Evolutionary conservation across 2,329 filamentous ascomycete species (phyloP).

Genomic region (Geoglossum cookeanum): DNA sequence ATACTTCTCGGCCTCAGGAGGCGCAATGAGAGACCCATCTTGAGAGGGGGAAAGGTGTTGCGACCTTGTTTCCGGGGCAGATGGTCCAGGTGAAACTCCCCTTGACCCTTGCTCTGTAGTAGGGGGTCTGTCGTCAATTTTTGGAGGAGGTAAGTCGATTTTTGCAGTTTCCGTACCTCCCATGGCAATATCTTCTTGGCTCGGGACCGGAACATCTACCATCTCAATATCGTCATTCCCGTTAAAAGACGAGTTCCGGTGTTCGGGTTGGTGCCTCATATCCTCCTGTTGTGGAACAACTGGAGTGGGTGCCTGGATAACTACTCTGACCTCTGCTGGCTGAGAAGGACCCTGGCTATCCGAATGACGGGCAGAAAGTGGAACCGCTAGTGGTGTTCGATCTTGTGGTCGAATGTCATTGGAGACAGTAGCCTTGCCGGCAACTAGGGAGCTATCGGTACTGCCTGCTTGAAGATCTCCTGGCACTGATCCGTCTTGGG

Average conservation of each 20-base stretch:
- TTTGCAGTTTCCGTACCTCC: constrained; percentile 14
- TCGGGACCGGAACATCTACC: constrained; percentile 31
- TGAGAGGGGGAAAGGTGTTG: constrained; percentile 8
- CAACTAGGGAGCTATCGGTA: background rate
- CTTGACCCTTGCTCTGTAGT: background rate
- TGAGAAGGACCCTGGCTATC: background rate
- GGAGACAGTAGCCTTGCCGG: background rate
- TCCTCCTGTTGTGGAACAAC: constrained; percentile 10
- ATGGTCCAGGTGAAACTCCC: constrained; percentile 6
- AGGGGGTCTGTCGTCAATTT: constrained; percentile 13
- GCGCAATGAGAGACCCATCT: constrained; percentile 14
- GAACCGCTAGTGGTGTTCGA: background rate
- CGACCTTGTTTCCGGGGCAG: background rate
- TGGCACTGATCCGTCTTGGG: background rate
- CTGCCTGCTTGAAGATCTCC: background rate
- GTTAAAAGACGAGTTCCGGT: constrained; percentile 23
- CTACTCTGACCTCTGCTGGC: constrained; percentile 15
- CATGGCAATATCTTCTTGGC: background rate
- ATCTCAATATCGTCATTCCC: constrained; percentile 42
- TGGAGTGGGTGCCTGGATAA: constrained; percentile 27
- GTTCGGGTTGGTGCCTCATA: constrained; percentile 28
- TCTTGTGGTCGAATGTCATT: background rate
- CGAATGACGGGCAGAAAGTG: background rate
- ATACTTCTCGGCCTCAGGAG: constrained; percentile 32
- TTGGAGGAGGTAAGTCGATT: constrained; percentile 34